Evolutionary conservation across 306 rosid species (phyloP), one percentile per base, ranked within the genome.

Genomic region (Vigna reflexopilosa): DNA sequence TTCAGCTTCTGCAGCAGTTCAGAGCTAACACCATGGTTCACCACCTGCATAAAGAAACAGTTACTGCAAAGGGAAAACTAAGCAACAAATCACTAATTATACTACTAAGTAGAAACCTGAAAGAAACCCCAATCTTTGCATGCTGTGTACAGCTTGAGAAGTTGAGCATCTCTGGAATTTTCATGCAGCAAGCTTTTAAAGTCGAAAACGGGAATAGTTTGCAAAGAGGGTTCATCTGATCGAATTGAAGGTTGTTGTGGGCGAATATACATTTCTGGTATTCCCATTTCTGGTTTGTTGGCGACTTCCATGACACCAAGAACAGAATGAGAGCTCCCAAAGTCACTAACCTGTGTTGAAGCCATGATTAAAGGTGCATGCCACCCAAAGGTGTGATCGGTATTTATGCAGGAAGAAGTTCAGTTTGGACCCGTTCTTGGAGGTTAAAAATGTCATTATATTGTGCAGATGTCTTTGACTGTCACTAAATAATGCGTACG

Each of bases 111-210:
- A 26, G 10, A 64, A 67, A 93, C 98, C 96, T 93, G 96, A 75
- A 91, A 90, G 73, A 89, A 57, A 13, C 98, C 98, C 98, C 98
- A 91, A 7, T 87, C 87, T 79, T 85, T 87, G 90, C 95, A 91
- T 76, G 91, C 66, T 9, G 82, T 68, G 82, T 78, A 87, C 62
- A 93, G 64, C 52, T 87, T 83, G 5, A 87, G 67, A 8, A 90
- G 89, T 74, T 90, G 83, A 26, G 52, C 14, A 16, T 67, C 52
- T 28, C 32, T 67, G 19, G 61, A 13, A 73, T 81, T 80, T 47
- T 40, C 82, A 7, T 14, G 61, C 30, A 45, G 16, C 11, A 91
- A 70, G 16, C 36, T 40, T 52, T 45, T 70, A 65, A 90, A 78
- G 77, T 93, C 97, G 47, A 93, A 77, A n/a, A 86, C 63, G 20